Base-by-base conservation (phyloP, 192 early-diverging fungal genomes). In the Funneliformis mosseae region DNA sequence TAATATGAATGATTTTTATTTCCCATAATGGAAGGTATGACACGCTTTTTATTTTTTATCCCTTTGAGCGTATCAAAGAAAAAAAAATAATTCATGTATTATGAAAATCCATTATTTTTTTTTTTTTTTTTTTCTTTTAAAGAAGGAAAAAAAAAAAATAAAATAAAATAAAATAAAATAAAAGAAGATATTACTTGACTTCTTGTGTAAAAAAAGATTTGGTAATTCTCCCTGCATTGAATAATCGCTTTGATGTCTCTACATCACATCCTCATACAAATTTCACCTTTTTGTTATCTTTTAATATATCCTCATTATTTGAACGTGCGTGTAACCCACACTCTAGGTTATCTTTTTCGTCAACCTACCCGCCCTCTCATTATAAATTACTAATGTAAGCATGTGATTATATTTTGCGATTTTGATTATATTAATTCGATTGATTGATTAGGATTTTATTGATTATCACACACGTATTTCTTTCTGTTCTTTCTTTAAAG, bases 261-360 rank as follows among this genome's bases (percentile, higher is more conserved):
- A 55, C 50, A 55, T 55, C 50, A 55, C 50, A 55, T 55, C 50
- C 50, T 3, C 33, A 33, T 33, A 33, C 33, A 18, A 55, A 16
- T 55, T 55, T 18, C 7, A 55, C 50, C 33, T 33, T 55, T 55
- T 55, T 55, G 50, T 55, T 55, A 55, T 55, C 50, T 55, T 55
- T 55, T 55, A 55, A 55, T 55, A 55, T 55, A 55, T 55, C 50
- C 6, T 55, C 50, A 55, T 55, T 55, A 55, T 55, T 33, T 55
- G 21, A 5, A 6, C 21, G 16, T 6, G 21, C 18, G 50, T 55
- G 50, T 55, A 55, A 55, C 50, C 50, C 50, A 55, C 50, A 55
- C 50, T 55, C 50, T 55, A 55, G 50, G 50, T 55, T 55, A 55
- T 55, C 50, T 55, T 55, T 55, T 55, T 55, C 50, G 50, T 55